Base-by-base conservation (phyloP, 1,284 basidiomycete genomes). In the Meripilus lineatus region DNA sequence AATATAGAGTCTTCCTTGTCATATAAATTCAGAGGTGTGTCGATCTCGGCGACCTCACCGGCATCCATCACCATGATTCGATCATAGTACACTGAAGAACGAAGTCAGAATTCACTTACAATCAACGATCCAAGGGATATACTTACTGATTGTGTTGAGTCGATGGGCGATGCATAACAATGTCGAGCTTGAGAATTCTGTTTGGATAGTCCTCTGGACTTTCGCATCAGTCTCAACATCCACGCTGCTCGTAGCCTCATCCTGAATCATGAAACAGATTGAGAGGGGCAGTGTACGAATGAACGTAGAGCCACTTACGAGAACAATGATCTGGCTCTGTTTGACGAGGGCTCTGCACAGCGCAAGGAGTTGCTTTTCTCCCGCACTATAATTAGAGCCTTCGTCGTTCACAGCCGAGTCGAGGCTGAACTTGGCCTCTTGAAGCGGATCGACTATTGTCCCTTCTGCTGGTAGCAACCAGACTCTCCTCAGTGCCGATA, bases 221-320 rank as follows among this genome's bases (percentile, higher is more conserved):
- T 83, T 84, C 2, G 83, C 74, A 59, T 91, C 88, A 22, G 84
- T 90, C 55, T 89, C 87, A 21, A 85, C 78, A 52, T 93, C 90
- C 15, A 92, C 85, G 38, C 75, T 87, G n/a, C 85, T 87, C 1
- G 89, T 91, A 0, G 88, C 87, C 61, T 90, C 84, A 52, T 84
- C 82, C 72, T 77, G 50, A 13, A 38, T 36, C 8, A 30, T 10
- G 23, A 20, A 28, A 38, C 50, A 36, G 41, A 49, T 30, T 30
- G 28, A 17, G 22, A 14, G 28, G 42, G 13, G 51, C 35, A 35
- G 23, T 18, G 30, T 44, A 39, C 14, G 54, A 54, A 40, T 24
- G 23, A 20, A 33, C 15, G 15, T 7, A 6, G 28, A 10, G 28
- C 4, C 44, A 65, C 68, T 65, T 58, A 75, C 81, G 53, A 89